Evolutionary conservation across 495 filamentous ascomycete genomes (phyloP).

Genomic region (Aspergillus sclerotioniger): DNA sequence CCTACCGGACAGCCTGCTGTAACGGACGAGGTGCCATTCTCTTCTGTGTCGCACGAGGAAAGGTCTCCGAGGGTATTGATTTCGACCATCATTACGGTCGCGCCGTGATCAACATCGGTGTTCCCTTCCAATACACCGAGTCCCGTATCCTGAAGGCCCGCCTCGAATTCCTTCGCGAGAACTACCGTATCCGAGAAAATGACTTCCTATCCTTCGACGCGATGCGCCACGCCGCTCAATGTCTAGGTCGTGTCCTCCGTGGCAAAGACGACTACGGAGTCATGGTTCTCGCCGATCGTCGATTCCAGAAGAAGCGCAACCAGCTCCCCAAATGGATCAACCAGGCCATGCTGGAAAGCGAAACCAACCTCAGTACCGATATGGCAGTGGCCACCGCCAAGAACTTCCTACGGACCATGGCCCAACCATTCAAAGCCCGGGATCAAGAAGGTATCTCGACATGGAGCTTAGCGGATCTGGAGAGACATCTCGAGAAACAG

Average conservation of each 20-base stretch:
- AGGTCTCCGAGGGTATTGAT: constrained; percentile 97
- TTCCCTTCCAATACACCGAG: constrained; percentile 98
- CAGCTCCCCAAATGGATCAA: constrained; percentile 98
- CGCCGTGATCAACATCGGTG: constrained; percentile 93
- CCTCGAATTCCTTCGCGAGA: constrained; percentile 93
- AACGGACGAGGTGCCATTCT: constrained; percentile 93
- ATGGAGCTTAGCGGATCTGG: constrained; percentile 79
- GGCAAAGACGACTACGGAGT: constrained; percentile 99
- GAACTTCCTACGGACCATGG: constrained; percentile 87
- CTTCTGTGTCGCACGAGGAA: constrained; percentile 92
- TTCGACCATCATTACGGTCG: constrained; percentile 99
- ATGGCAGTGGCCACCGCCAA: constrained; percentile 89
- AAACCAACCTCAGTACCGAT: constrained; percentile 87
- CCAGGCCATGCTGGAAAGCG: constrained; percentile 77
- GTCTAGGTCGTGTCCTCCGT: constrained; percentile 88
- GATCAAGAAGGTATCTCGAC: constrained; percentile 91
- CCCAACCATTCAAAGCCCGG: constrained; percentile 75
- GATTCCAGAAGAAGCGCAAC: constrained; percentile 82
- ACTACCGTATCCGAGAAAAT: constrained; percentile 94
- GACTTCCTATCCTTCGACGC: constrained; percentile 99
- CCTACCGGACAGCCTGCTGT: constrained; percentile 94
- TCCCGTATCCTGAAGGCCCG: constrained; percentile 95
- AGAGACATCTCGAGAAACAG: constrained; percentile 64
- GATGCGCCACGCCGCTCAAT: constrained; percentile 97
- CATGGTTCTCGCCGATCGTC: constrained; percentile 93